A percentile compares a stretch with the other conserved stretches of the same genome.
phyloP scores from a whole-genome alignment of 495 filamentous ascomycete genomes.

The Penicillium silybi region DNA sequence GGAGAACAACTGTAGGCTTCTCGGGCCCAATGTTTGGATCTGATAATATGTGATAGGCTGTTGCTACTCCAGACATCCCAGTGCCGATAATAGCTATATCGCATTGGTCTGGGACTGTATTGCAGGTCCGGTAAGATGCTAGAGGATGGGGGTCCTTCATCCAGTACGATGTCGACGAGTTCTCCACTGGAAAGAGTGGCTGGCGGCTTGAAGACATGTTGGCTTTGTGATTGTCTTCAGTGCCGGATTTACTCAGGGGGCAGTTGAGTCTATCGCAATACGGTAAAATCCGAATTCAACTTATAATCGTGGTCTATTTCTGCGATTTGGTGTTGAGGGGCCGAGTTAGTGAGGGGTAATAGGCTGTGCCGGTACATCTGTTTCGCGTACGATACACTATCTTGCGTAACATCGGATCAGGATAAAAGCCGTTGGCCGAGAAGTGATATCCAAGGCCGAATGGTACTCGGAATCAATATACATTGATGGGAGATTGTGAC shows the following conservation, averaged over 20 bases:
- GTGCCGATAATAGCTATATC: constrained; percentile 4
- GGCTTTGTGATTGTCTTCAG: not conserved
- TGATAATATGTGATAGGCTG: constrained; percentile 2
- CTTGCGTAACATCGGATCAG: not conserved
- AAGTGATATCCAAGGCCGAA: not conserved
- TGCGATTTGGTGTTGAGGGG: not conserved
- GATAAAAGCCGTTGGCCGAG: not conserved
- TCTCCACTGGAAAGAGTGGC: not conserved
- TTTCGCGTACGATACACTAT: not conserved
- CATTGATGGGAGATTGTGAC: constrained; percentile 12
- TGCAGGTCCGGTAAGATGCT: not conserved
- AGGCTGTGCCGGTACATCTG: not conserved
- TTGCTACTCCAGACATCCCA: not conserved
- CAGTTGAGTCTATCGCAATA: too few relatives aligned
- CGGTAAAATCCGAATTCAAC: too few relatives aligned
- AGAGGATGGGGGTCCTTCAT: not conserved
- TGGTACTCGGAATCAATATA: not conserved
- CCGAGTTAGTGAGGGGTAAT: not conserved
- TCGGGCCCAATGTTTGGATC: not conserved
- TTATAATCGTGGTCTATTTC: not conserved
- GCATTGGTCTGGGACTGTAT: not conserved
- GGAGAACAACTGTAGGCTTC: not conserved
- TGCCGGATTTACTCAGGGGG: too few relatives aligned
- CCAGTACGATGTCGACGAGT: not conserved
- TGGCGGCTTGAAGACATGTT: not conserved